A percentile compares a stretch with the other conserved stretches of the same genome.
phyloP scores from a whole-genome alignment of 2,329 filamentous ascomycete genomes.

The Colletotrichum eremochloae region DNA sequence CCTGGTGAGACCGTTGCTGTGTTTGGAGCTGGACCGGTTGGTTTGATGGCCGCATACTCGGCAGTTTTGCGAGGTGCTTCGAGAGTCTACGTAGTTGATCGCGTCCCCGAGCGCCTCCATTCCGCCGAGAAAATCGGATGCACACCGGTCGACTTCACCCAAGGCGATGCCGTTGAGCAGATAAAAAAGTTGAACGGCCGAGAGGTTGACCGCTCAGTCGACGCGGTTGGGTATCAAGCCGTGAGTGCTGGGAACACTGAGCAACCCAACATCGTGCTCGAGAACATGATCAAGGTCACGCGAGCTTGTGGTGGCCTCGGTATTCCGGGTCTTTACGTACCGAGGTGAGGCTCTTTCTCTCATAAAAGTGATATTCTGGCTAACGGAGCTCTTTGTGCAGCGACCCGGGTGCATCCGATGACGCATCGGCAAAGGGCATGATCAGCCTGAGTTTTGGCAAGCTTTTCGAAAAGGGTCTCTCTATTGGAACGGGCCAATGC shows the following conservation, averaged over 20 bases:
- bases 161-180: conserved; percentile 70
- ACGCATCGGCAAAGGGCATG: conserved; percentile 71
- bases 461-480: conserved; percentile 76
- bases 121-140: conserved; percentile 73
- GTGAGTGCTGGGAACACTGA: conserved; percentile 68
- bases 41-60: conserved; percentile 75
- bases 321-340: conserved; percentile 67
- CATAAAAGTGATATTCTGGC: neutral
- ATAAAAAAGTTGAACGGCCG: conserved; percentile 71
- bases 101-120: conserved; percentile 69
- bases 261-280: conserved; percentile 72
- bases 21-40: conserved; percentile 75
- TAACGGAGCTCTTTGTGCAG: conserved; percentile 50
- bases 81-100: conserved; percentile 73
- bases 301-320: conserved; percentile 72
- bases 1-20: conserved; percentile 73
- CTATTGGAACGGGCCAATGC: conserved; percentile 73
- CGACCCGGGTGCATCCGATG: conserved; percentile 74
- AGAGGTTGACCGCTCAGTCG: conserved; percentile 71
- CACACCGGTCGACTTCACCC: conserved; percentile 71
- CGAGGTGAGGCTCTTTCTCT: conserved; percentile 44
- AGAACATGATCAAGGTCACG: conserved; percentile 74
- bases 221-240: conserved; percentile 76
- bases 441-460: conserved; percentile 76
- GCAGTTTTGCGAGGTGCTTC: conserved; percentile 72